A percentile compares a stretch with the other conserved stretches of the same genome.
Evolutionary conservation across 768 basidiomycete species (phyloP).

Genomic region (Hemileccinum impolitum): DNA sequence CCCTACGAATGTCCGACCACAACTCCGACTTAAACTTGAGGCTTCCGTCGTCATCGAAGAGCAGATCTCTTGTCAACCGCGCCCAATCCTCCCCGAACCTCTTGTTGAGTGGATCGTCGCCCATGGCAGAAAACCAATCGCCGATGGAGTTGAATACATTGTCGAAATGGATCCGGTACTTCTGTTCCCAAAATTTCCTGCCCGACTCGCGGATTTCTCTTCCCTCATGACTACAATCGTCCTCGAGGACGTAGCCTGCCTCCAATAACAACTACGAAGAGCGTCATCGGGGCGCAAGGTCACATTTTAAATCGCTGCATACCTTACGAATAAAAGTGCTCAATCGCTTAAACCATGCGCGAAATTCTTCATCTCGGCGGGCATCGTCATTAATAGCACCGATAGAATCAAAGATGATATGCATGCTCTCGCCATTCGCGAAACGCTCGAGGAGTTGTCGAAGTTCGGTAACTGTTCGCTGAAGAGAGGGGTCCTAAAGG

Average conservation of each 20-base stretch:
- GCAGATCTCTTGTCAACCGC: slow-evolving; percentile 75
- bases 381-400: slow-evolving; percentile 73
- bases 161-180: slow-evolving; percentile 78
- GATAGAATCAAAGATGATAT: slow-evolving; percentile 65
- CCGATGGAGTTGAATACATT: slow-evolving; percentile 66
- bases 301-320: slow-evolving; percentile 2
- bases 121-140: slow-evolving; percentile 82
- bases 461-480: slow-evolving; percentile 57
- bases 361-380: slow-evolving; percentile 67
- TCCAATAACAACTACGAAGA: slow-evolving; percentile 61
- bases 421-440: slow-evolving; percentile 69
- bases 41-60: slow-evolving; percentile 73
- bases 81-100: slow-evolving; percentile 83
- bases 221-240: slow-evolving; percentile 65
- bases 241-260: slow-evolving; percentile 82
- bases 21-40: slow-evolving; percentile 86
- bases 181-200: slow-evolving; percentile 70
- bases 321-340: slow-evolving; percentile 67
- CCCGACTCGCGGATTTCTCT: slow-evolving; percentile 64
- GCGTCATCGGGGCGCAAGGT: background rate
- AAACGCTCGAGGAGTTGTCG: slow-evolving; percentile 88
- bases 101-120: slow-evolving; percentile 79
- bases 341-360: slow-evolving; percentile 66
- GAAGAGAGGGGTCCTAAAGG: slow-evolving; percentile 52
- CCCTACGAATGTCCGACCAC: slow-evolving; percentile 83